Percentiles rank a stretch among this genome's conserved stretches.
These are phyloP conservation scores for Geosmithia flava DNA, from an alignment of 2,329 filamentous ascomycete species.

Conservation along the genomic window DNA sequence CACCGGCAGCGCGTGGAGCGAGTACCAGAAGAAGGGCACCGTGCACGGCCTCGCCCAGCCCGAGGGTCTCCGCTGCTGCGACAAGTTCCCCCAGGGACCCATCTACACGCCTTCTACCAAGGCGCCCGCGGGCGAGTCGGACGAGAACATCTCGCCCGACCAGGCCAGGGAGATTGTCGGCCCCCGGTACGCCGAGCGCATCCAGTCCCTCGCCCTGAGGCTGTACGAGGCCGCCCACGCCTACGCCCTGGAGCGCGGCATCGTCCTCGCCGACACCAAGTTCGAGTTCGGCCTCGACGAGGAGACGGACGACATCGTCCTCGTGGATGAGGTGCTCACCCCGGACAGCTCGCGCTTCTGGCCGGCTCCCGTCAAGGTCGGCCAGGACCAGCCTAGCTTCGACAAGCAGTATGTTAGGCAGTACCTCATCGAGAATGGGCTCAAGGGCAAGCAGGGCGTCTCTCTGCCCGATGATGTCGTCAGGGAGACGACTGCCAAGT, in stretches of 20 bases:
- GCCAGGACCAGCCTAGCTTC: slow-evolving; percentile 68
- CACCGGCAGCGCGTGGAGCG: slow-evolving; percentile 72
- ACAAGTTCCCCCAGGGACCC: slow-evolving; percentile 51
- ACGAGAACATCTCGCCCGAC: slow-evolving; percentile 75
- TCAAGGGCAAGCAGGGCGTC: slow-evolving; percentile 32
- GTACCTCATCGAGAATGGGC: slow-evolving; percentile 61
- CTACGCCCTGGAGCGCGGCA: slow-evolving; percentile 37
- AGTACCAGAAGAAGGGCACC: slow-evolving; percentile 59
- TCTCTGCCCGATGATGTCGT: slow-evolving; percentile 57
- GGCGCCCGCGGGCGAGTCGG: slow-evolving; percentile 63
- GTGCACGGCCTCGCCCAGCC: slow-evolving; percentile 67
- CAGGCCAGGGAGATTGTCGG: slow-evolving; percentile 35
- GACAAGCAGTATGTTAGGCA: slow-evolving; percentile 81
- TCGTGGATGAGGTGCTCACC: slow-evolving; percentile 74
- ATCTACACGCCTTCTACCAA: slow-evolving; percentile 76
- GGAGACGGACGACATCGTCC: slow-evolving; percentile 14
- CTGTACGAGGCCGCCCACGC: slow-evolving; percentile 35
- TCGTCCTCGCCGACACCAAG: slow-evolving; percentile 33
- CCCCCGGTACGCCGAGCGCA: slow-evolving; percentile 14
- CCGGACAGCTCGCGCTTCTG: slow-evolving; percentile 82
- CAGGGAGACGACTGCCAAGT: slow-evolving; percentile 57
- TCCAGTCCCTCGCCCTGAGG: slow-evolving; percentile 16
- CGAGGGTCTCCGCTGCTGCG: slow-evolving; percentile 55
- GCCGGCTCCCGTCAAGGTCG: slow-evolving; percentile 56
- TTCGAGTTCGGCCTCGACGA: slow-evolving; percentile 43